Percentiles rank a stretch among this genome's conserved stretches.
These are phyloP conservation scores for Coniferiporia sulphurascens DNA, from an alignment of 1,284 basidiomycete species.

Conservation along the genomic window DNA sequence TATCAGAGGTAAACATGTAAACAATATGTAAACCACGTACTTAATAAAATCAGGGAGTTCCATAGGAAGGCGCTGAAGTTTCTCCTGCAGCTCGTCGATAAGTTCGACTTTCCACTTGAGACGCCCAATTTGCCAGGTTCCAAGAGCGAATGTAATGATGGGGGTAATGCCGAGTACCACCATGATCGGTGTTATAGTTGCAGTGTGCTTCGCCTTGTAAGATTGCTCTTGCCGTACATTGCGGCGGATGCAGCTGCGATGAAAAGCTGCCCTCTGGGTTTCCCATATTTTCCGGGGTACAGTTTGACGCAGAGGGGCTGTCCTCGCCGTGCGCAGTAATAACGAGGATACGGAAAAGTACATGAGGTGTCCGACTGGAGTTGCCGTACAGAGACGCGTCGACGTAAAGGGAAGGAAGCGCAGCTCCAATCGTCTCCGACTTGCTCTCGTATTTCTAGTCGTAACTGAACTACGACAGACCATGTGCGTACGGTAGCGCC, in stretches of 20 bases:
- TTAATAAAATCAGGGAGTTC: slow-evolving; percentile 82
- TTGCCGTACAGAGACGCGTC: not conserved
- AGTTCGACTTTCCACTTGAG: slow-evolving; percentile 94
- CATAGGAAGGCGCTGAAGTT: slow-evolving; percentile 79
- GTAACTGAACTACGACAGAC: not conserved
- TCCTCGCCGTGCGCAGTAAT: not conserved
- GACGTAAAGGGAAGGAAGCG: not conserved
- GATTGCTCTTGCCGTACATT: slow-evolving; percentile 13
- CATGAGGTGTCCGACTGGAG: not conserved
- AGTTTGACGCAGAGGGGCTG: not conserved
- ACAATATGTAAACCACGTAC: slow-evolving; percentile 42
- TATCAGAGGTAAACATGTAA: not conserved
- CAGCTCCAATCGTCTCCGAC: not conserved
- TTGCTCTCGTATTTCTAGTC: not conserved
- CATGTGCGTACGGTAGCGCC: not conserved
- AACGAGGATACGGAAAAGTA: slow-evolving; percentile 9
- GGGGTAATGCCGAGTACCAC: slow-evolving; percentile 84
- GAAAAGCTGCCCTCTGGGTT: slow-evolving; percentile 5
- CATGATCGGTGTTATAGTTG: slow-evolving; percentile 68
- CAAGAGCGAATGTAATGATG: slow-evolving; percentile 86
- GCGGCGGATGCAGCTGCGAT: not conserved
- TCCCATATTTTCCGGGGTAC: not conserved
- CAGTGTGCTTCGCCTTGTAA: slow-evolving; percentile 53
- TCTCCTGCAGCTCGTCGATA: slow-evolving; percentile 93
- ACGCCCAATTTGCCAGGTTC: slow-evolving; percentile 90